These are phyloP conservation scores for Trypanosoma scelopori DNA, from an alignment of 208 protist species.

Conservation along the genomic window DNA sequence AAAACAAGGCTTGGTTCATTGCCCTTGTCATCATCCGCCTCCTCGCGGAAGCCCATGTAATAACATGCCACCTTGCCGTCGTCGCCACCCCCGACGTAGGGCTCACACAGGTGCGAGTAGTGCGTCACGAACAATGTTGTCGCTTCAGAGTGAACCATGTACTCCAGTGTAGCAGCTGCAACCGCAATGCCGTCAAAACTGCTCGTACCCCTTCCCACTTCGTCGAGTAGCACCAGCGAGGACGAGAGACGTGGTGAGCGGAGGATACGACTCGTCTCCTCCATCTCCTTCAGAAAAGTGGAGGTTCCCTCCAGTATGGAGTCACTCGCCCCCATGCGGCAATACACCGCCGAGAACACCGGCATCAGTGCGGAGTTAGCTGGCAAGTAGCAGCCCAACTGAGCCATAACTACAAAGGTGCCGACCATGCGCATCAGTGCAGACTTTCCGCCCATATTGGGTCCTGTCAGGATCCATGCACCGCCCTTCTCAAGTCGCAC, in stretches of 20 bases:
- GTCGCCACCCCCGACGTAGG: conserved; percentile 36
- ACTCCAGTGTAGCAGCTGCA: conserved; percentile 91
- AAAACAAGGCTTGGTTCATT: conserved; percentile 52
- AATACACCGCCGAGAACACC: conserved; percentile 89
- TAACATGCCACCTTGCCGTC: conserved; percentile 58
- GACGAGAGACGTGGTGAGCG: conserved; percentile 50
- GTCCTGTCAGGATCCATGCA: conserved; percentile 90
- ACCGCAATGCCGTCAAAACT: conserved; percentile 95
- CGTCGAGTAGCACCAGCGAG: conserved; percentile 96
- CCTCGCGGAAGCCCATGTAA: conserved; percentile 87
- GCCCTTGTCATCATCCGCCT: conserved; percentile 82
- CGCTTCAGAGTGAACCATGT: conserved; percentile 63
- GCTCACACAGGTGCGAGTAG: conserved; percentile 85
- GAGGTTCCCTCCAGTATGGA: conserved; percentile 87
- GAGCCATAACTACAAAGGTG: conserved; percentile 91
- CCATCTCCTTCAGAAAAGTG: conserved; percentile 98
- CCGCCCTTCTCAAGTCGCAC: conserved; percentile 44
- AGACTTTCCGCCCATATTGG: conserved; percentile 96
- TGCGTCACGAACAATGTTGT: conserved; percentile 96
- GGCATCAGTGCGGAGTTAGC: conserved; percentile 77
- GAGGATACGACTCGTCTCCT: conserved; percentile 94
- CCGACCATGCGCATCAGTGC: conserved; percentile 93
- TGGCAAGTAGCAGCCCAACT: conserved; percentile 95
- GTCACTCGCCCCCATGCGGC: conserved; percentile 94
- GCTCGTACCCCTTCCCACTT: conserved; percentile 95